A percentile compares a stretch with the other conserved stretches of the same genome.
Conservation (phyloP, 176 grass and related monocot species). For the Oryza officinalis region DNA sequence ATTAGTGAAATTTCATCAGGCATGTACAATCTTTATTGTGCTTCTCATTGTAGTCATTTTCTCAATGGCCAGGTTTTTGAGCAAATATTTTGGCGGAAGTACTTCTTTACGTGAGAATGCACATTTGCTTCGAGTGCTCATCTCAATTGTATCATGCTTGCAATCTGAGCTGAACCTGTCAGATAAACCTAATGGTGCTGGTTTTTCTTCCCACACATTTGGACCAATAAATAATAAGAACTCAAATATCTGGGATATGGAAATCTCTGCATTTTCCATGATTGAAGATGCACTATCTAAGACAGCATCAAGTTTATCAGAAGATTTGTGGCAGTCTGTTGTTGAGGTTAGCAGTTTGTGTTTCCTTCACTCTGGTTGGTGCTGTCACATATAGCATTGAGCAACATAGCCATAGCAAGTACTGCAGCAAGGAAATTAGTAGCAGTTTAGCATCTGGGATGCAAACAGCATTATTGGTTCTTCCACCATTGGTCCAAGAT, state of each 20-base stretch:
- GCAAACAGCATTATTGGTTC: slow-evolving; percentile 17
- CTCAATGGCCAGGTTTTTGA: slow-evolving; percentile 50
- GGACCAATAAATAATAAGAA: slow-evolving; percentile 46
- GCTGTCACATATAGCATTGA: slow-evolving; percentile 15
- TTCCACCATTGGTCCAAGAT: background rate
- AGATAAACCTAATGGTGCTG: slow-evolving; percentile 52
- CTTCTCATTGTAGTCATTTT: slow-evolving; percentile 25
- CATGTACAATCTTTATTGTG: background rate
- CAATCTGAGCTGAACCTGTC: slow-evolving; percentile 63
- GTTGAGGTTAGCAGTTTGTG: slow-evolving; percentile 60
- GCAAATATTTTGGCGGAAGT: slow-evolving; percentile 59
- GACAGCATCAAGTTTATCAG: slow-evolving; percentile 60
- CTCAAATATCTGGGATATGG: slow-evolving; percentile 70
- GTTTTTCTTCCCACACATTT: slow-evolving; percentile 37
- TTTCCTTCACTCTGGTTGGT: slow-evolving; percentile 19
- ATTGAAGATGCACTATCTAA: slow-evolving; percentile 63
- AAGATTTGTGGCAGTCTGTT: slow-evolving; percentile 73
- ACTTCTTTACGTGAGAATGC: slow-evolving; percentile 59
- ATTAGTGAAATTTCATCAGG: slow-evolving; percentile 17
- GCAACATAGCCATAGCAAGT: background rate
- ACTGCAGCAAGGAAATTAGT: background rate
- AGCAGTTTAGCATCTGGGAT: slow-evolving; percentile 14
- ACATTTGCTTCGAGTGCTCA: slow-evolving; percentile 50
- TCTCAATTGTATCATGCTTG: slow-evolving; percentile 66
- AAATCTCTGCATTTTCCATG: slow-evolving; percentile 75